Base-by-base conservation (phyloP, 164 flowering plant genomes). In the Vitis labrusca region DNA sequence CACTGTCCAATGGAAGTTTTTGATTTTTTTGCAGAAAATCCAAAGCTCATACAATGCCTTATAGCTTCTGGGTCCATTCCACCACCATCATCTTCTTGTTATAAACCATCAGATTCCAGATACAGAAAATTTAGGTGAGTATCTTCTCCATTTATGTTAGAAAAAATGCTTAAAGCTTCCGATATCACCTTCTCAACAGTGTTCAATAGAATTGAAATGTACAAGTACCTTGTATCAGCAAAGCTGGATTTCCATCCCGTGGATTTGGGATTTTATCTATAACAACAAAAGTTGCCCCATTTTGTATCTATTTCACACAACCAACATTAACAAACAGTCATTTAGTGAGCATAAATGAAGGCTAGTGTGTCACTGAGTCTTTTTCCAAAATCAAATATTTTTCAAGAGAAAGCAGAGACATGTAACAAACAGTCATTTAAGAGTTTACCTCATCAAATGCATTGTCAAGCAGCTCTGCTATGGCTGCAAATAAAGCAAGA, bases 51-150 rank as follows among this genome's bases (percentile, higher is more conserved):
- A 66, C 89, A 88, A 37, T 69, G 78, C 3, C 88, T 83, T 60
- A 88, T 77, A 52, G 84, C 71, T 64, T 81, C 89, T 56, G 88
- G 88, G 73, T 80, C 83, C 91, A 88, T 85, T 59, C 91, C 91
- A 59, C 91, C 89, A 29, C 91, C 91, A 83, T 88, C 85, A 77
- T 88, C 91, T 85, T 66, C 29, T 76, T 53, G 56, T 53, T 14
- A 50, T 17, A 50, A 71, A 66, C 27, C n/a, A 66, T 59, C 44
- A 63, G 14, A 10, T 50, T 67, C 32, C 15, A 55, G 49, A 65
- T 17, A 61, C 62, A 67, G n/a, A 67, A 55, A 29, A 59, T 47
- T 56, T 51, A 73, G 57, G 59, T 54, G 50, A 59, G 49, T 11
- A 57, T 23, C 3, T 16, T 10, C 10, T 27, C 4, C 3, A 5